Conservation (phyloP, 306 rosid genomes). For the Ochetophila trinervis region DNA sequence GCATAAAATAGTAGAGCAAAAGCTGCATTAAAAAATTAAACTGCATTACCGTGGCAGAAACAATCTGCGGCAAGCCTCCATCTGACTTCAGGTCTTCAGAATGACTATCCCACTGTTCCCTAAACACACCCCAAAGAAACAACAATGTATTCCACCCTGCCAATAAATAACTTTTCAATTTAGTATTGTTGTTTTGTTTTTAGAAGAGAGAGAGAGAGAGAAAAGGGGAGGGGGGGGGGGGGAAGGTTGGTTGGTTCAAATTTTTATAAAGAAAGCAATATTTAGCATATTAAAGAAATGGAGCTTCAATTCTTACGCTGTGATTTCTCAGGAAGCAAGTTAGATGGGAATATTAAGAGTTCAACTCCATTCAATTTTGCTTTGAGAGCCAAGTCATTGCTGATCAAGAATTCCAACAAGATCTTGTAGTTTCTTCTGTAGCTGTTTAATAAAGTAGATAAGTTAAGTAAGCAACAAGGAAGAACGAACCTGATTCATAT, state of each 20-base stretch:
- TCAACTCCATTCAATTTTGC: constrained; percentile 35
- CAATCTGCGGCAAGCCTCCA: background rate
- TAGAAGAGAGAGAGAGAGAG: too few relatives aligned
- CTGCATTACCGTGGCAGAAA: background rate
- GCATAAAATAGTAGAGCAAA: background rate
- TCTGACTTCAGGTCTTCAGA: background rate
- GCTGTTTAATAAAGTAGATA: constrained; percentile 12
- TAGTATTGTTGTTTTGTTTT: too few relatives aligned
- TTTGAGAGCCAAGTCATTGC: constrained; percentile 38
- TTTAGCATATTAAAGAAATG: background rate
- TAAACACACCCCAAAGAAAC: constrained; percentile 22
- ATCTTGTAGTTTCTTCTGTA: constrained; percentile 24
- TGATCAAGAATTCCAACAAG: constrained; percentile 27
- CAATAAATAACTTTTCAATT: background rate
- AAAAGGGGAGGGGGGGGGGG: too few relatives aligned
- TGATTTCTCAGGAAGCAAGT: constrained; percentile 25
- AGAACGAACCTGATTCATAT: background rate
- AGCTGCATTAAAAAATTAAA: background rate
- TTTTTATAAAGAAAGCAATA: background rate
- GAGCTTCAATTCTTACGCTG: constrained; percentile 2
- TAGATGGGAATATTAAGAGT: constrained; percentile 39
- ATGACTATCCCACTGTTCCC: background rate
- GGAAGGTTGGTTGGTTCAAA: too few relatives aligned
- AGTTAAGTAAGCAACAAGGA: constrained; percentile 2
- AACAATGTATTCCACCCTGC: constrained; percentile 18